These are phyloP conservation scores for Suhomyces chickasaworum DNA, from an alignment of 1,139 yeast genomes.

Conservation along the genomic window DNA sequence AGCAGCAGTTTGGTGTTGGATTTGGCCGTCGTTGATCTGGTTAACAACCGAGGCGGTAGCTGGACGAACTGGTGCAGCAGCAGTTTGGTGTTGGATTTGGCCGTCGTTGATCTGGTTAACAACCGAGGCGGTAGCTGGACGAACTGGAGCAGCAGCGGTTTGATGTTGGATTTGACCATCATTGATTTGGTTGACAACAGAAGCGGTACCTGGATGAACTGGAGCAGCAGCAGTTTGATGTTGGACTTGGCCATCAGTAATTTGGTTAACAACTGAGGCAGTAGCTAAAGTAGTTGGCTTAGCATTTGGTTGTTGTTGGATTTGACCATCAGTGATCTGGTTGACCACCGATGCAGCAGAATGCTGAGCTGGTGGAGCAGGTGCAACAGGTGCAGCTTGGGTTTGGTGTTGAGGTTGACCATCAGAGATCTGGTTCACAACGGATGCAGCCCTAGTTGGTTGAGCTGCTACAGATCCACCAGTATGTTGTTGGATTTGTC, in stretches of 20 bases:
- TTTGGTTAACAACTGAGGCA: constrained; percentile 28
- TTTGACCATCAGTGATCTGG: constrained; percentile 33
- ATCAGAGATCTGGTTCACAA: constrained; percentile 42
- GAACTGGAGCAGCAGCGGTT: constrained; percentile 30
- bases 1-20: constrained; percentile 27
- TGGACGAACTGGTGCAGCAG: constrained; percentile 19
- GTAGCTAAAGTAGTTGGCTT: constrained; percentile 24
- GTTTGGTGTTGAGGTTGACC: constrained; percentile 43
- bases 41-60: constrained; percentile 24
- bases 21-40: constrained; percentile 38
- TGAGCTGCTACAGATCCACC: constrained; percentile 15
- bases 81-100: constrained; percentile 51
- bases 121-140: constrained; percentile 32
- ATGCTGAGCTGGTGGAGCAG: constrained; percentile 4
- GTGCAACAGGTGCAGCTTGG: constrained; percentile 18
- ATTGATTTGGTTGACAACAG: constrained; percentile 34
- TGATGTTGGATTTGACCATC: constrained; percentile 47
- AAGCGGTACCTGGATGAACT: constrained; percentile 32
- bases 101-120: constrained; percentile 44
- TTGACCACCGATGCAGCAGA: constrained; percentile 30
- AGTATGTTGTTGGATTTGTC: constrained; percentile 23
- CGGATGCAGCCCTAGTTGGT: constrained; percentile 13
- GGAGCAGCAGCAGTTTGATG: constrained; percentile 32
- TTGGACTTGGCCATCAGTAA: constrained; percentile 45
- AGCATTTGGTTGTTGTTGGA: constrained; percentile 33